Evolutionary conservation across 148 eudicot genomes (phyloP), one percentile per base, ranked within the genome.

Genomic region (Rhododendron ferrugineum): DNA sequence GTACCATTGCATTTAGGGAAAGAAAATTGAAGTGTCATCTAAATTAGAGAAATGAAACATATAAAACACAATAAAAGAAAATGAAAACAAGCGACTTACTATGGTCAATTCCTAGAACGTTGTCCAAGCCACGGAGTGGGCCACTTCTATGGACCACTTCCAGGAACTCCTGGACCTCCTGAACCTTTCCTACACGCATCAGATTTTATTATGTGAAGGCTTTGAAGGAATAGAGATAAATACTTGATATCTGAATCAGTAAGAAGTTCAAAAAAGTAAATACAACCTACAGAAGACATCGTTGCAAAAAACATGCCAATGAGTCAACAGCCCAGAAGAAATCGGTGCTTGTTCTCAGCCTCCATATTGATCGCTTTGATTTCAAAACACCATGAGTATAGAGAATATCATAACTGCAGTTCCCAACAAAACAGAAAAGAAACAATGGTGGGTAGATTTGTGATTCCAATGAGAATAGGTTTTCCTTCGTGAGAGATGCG

Each of bases 111-210:
- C 96, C 90, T 30, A 92, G 87, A 66, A 96, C 94, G 84, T 94
- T 95, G 82, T 92, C 92, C 86, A 96, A 16, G 60, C 98, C 98
- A 82, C 98, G 93, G 46, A 96, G 95, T 26, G 96, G 73, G 73
- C 99, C 93, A 77, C 93, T 37, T 94, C 98, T 89, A 91, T 66
- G 97, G 98, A 86, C 95, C 97, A 23, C 91, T 89, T 88, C 97
- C 98, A 79, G 92, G 93, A 32, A 94, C 98, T 68, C 97, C 97
- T 8, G 95, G 94, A 66, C 97, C 97, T 60, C 99, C 99, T 15
- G 92, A 91, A 40, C 93, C 89, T 88, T 96, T 96, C 84, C 80
- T 90, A 88, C 94, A 96, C 30, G 96, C 92, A 88, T 96, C 96
- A 42, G 97, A 88, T 87, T 92, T 93, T 85, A 92, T 95, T 96